These are phyloP conservation scores for Mortierella sp. DNA, from an alignment of 371 early-diverging fungal genomes.

Conservation along the genomic window DNA sequence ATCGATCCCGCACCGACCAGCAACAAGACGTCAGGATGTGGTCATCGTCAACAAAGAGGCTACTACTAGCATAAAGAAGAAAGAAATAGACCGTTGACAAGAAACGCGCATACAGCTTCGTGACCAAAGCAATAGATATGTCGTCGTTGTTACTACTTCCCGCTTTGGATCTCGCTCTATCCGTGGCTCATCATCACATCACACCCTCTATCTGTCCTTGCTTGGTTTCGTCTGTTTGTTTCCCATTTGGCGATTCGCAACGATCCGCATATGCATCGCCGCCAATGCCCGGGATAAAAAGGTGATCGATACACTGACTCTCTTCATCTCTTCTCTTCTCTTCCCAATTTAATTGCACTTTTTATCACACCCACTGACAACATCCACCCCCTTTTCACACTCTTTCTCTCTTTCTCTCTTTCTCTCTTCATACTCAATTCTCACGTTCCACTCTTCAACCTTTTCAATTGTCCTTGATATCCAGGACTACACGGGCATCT, in stretches of 20 bases:
- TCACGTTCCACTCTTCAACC: slow-evolving; percentile 7
- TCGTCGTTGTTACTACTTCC: background rate
- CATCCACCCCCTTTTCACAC: background rate
- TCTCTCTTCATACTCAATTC: background rate
- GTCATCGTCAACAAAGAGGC: too few species aligned
- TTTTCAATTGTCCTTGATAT: too few species aligned
- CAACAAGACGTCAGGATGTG: slow-evolving; percentile 8
- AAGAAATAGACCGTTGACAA: background rate
- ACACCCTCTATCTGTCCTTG: background rate
- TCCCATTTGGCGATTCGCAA: background rate
- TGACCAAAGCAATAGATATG: too few species aligned
- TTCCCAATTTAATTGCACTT: background rate
- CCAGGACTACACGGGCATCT: too few species aligned
- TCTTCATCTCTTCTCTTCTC: background rate
- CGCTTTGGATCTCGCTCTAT: background rate
- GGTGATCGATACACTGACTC: background rate
- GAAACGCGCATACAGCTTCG: too few species aligned
- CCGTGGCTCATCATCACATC: slow-evolving; percentile 4
- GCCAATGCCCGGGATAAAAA: background rate
- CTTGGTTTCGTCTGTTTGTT: background rate
- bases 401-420: background rate
- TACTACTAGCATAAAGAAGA: background rate
- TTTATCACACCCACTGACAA: background rate
- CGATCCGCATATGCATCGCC: background rate
- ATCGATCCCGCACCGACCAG: background rate